phyloP scores from a whole-genome alignment of 306 rosid genomes.

The Biancaea sappan region DNA sequence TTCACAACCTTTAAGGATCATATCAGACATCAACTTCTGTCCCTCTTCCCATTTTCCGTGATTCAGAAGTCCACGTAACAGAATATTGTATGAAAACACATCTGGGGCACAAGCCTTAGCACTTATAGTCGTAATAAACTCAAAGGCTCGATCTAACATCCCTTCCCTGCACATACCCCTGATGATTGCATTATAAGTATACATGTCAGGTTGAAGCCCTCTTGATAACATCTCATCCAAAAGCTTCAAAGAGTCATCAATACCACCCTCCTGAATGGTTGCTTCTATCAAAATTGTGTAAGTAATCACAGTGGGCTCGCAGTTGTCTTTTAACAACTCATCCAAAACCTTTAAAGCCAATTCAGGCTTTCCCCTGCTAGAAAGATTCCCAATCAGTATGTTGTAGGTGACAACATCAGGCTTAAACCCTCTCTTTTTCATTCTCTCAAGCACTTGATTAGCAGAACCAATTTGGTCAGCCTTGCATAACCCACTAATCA shows the following conservation, averaged over 20 bases:
- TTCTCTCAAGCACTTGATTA: slow-evolving; percentile 62
- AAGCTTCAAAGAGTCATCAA: slow-evolving; percentile 68
- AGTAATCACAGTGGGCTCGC: slow-evolving; percentile 77
- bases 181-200: slow-evolving; percentile 65
- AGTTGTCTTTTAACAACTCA: slow-evolving; percentile 63
- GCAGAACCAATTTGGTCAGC: slow-evolving; percentile 64
- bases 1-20: slow-evolving; percentile 62
- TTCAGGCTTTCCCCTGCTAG: slow-evolving; percentile 63
- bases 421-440: slow-evolving; percentile 64
- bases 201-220: slow-evolving; percentile 76
- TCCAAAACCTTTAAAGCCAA: slow-evolving; percentile 63
- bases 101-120: slow-evolving; percentile 65
- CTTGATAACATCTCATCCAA: slow-evolving; percentile 71
- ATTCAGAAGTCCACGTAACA: slow-evolving; percentile 62
- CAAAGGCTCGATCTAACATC: slow-evolving; percentile 68
- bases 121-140: slow-evolving; percentile 49
- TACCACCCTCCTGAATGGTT: slow-evolving; percentile 63
- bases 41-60: slow-evolving; percentile 69
- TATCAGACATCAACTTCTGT: slow-evolving; percentile 58
- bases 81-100: slow-evolving; percentile 65
- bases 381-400: slow-evolving; percentile 79
- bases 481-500: slow-evolving; percentile 71
- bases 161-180: slow-evolving; percentile 80
- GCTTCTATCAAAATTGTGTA: slow-evolving; percentile 87
- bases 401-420: slow-evolving; percentile 85